A percentile compares a stretch with the other conserved stretches of the same genome.
Conservation (phyloP, 257 asterid genomes). For the Petunia axillaris region DNA sequence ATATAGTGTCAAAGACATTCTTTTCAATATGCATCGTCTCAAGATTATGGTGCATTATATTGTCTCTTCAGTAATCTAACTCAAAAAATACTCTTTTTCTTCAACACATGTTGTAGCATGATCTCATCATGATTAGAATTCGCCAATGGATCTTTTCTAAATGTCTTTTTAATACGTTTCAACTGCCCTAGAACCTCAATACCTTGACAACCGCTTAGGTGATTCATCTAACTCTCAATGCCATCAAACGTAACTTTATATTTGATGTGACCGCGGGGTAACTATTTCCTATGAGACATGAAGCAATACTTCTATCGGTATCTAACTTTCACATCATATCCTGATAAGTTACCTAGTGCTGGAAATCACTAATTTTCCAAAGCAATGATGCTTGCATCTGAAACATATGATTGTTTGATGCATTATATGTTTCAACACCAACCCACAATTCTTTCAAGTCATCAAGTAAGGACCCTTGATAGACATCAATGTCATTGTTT, state of each 20-base stretch:
- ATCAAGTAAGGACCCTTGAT: neutral
- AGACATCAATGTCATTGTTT: neutral
- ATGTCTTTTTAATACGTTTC: neutral
- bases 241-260: constrained; percentile 3
- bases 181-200: neutral
- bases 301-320: too few relatives aligned
- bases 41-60: constrained; percentile 19
- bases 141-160: neutral
- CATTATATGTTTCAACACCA: too few relatives aligned
- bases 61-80: constrained; percentile 25
- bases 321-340: neutral
- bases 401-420: too few relatives aligned
- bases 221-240: neutral
- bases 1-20: constrained; percentile 17
- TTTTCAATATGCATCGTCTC: constrained; percentile 28
- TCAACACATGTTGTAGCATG: too few relatives aligned
- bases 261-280: neutral
- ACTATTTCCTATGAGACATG: neutral
- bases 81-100: constrained; percentile 15
- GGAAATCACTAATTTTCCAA: too few relatives aligned
- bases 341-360: too few relatives aligned
- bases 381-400: too few relatives aligned
- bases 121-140: too few relatives aligned
- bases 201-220: neutral
- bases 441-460: neutral